Evolutionary conservation across 2,329 filamentous ascomycete genomes (phyloP).

Genomic region (Ustilaginoidea virens): DNA sequence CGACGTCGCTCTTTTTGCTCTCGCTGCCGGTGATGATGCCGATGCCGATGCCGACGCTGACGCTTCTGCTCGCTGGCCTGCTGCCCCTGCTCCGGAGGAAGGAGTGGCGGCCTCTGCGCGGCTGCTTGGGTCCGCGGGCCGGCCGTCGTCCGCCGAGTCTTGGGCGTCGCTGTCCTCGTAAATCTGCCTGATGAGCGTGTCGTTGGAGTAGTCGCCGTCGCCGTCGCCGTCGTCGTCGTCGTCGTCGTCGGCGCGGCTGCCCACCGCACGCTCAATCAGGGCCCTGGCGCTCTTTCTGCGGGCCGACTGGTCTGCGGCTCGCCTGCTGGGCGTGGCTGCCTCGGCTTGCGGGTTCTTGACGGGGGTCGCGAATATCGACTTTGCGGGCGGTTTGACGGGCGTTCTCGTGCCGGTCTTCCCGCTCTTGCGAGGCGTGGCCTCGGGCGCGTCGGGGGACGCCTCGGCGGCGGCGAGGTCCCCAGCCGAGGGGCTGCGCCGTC

Average conservation of each 20-base stretch:
- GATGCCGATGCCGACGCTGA: background rate
- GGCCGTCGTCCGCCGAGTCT: slow-evolving; percentile 45
- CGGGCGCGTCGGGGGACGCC: slow-evolving; percentile 5
- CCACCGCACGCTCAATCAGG: slow-evolving; percentile 56
- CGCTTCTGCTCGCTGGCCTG: background rate
- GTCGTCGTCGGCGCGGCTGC: slow-evolving; percentile 50
- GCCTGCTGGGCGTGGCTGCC: slow-evolving; percentile 44
- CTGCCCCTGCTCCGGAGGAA: background rate
- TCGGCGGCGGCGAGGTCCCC: slow-evolving; percentile 2
- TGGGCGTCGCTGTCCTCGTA: slow-evolving; percentile 54
- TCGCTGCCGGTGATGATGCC: slow-evolving; percentile 4
- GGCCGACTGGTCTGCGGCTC: slow-evolving; percentile 71
- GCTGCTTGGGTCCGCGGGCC: slow-evolving; percentile 12
- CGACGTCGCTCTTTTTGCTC: slow-evolving; percentile 32
- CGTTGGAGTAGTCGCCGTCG: slow-evolving; percentile 38
- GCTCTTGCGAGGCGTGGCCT: slow-evolving; percentile 14
- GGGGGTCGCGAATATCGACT: slow-evolving; percentile 20
- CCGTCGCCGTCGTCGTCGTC: slow-evolving; percentile 30
- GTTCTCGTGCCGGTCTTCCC: slow-evolving; percentile 15
- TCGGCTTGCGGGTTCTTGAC: slow-evolving; percentile 17
- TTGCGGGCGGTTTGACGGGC: slow-evolving; percentile 14
- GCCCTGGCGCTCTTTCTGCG: slow-evolving; percentile 69
- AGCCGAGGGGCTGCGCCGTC: slow-evolving; percentile 11
- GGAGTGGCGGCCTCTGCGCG: too few relatives aligned
- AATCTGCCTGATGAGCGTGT: slow-evolving; percentile 9